Percentiles rank a stretch among this genome's conserved stretches.
These are phyloP conservation scores for Fusarium metavorans DNA, from an alignment of 2,329 filamentous ascomycete species.

Conservation along the genomic window DNA sequence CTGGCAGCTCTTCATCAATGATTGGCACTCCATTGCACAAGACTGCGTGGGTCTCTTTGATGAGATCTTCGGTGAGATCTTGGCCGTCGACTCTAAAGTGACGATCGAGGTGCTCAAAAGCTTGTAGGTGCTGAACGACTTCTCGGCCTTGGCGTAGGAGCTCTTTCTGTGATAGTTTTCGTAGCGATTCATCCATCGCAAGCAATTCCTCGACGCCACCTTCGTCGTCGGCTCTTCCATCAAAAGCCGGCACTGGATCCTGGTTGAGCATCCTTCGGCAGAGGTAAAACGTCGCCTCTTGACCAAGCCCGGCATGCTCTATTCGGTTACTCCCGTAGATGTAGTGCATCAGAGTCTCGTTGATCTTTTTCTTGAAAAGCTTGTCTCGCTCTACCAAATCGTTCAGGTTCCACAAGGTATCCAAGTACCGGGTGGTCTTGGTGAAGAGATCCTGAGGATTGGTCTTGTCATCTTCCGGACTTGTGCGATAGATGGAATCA, in stretches of 20 bases:
- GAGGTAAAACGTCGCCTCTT: constrained; percentile 27
- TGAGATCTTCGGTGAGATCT: constrained; percentile 32
- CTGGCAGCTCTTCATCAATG: background rate
- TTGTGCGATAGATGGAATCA: background rate
- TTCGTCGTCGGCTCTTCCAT: constrained; percentile 3
- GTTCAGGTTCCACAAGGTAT: background rate
- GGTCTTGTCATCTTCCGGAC: background rate
- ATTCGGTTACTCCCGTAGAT: constrained; percentile 46
- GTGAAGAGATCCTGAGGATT: background rate
- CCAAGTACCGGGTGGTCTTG: background rate
- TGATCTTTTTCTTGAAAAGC: background rate
- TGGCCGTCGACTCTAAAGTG: constrained; percentile 6
- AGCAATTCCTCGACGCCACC: constrained; percentile 9
- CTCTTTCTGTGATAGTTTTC: background rate
- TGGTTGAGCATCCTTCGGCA: constrained; percentile 28
- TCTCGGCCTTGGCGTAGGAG: constrained; percentile 32
- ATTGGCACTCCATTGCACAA: constrained; percentile 21
- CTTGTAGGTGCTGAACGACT: constrained; percentile 38
- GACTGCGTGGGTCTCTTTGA: constrained; percentile 35
- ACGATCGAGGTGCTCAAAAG: constrained; percentile 34
- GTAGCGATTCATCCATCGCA: background rate
- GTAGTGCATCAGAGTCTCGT: constrained; percentile 6
- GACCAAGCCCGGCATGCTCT: constrained; percentile 33
- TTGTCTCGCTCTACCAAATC: background rate
- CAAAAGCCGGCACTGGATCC: constrained; percentile 9